Percentiles rank a stretch among this genome's conserved stretches.
These are phyloP conservation scores for Pichia pseudocactophila DNA, from an alignment of 805 yeast species.

Conservation along the genomic window DNA sequence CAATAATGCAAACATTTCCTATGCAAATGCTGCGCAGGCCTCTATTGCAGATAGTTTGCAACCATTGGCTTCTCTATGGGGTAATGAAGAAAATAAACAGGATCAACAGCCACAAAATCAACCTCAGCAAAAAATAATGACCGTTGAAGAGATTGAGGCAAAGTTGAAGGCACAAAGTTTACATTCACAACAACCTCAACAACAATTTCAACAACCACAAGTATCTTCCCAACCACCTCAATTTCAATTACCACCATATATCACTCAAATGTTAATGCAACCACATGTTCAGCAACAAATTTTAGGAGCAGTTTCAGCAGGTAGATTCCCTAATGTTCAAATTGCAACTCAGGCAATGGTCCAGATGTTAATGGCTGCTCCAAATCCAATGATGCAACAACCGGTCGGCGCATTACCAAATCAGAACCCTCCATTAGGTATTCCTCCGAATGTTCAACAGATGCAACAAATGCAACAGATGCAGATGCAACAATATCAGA, in stretches of 20 bases:
- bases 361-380: constrained; percentile 23
- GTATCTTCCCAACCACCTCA: constrained; percentile 12
- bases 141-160: constrained; percentile 82
- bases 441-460: constrained; percentile 7
- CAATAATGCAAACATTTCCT: constrained; percentile 27
- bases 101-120: constrained; percentile 20
- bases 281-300: constrained; percentile 24
- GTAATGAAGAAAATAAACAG: constrained; percentile 23
- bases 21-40: constrained; percentile 34
- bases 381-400: constrained; percentile 18
- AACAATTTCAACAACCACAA: constrained; percentile 17
- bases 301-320: constrained; percentile 26
- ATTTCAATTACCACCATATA: constrained; percentile 20
- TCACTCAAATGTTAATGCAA: constrained; percentile 15
- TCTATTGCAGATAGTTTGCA: constrained; percentile 38
- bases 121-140: constrained; percentile 36
- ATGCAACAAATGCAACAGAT: constrained; percentile 10
- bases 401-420: constrained; percentile 1
- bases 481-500: constrained; percentile 13
- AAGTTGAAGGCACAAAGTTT: constrained; percentile 42
- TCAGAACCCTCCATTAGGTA: constrained; percentile 1
- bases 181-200: constrained; percentile 19
- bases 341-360: constrained; percentile 27
- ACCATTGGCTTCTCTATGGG: constrained; percentile 72
- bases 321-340: constrained; percentile 25